Evolutionary conservation across 1,284 basidiomycete genomes (phyloP), one percentile per base, ranked within the genome.

Genomic region (Moesziomyces sp.): DNA sequence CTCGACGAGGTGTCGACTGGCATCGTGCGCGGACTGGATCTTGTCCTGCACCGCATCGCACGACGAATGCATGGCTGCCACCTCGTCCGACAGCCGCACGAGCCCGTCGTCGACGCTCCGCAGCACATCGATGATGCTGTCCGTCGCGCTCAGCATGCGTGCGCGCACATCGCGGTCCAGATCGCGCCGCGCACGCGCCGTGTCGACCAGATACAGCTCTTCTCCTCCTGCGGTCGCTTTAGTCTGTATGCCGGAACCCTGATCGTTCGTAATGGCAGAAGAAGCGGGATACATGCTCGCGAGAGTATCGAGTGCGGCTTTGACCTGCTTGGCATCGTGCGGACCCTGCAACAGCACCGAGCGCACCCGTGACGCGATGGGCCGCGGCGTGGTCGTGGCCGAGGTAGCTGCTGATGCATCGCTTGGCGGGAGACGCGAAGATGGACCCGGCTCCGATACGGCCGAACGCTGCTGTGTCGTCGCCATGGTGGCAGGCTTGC

Each of bases 121-220:
- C 62, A 97, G 91, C 0, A 92, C 92, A 42, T 88, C 87, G 55
- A 97, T 84, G 84, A 97, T 95, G 70, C 89, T 88, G 48, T 88
- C 88, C 71, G 92, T 93, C 2, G 93, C 92, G 54, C 91, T 89
- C 0, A 91, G 89, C 43, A 97, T 87, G 78, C 90, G 90, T 54
- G 86, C 87, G 82, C 97, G 94, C 81, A 95, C 90, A 83, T 97
- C 94, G 58, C 90, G 87, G 60, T 92, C 89, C 53, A 97, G 87
- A 78, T 90, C 89, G 82, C 90, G 91, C 57, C 93, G 87, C 19
- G 92, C 93, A 33, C 87, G 85, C 5, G 88, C 87, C 0, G 67
- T 65, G 57, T 76, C 65, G 28, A 79, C 66, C 10, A 65, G 58
- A 3, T 30, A 38, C 3, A 48, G 48, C 9, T 33, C 30, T 5